Percentiles rank a stretch among this genome's conserved stretches.
These are phyloP conservation scores for Rhododendron ferrugineum DNA, from an alignment of 148 eudicot genomes.

Conservation along the genomic window DNA sequence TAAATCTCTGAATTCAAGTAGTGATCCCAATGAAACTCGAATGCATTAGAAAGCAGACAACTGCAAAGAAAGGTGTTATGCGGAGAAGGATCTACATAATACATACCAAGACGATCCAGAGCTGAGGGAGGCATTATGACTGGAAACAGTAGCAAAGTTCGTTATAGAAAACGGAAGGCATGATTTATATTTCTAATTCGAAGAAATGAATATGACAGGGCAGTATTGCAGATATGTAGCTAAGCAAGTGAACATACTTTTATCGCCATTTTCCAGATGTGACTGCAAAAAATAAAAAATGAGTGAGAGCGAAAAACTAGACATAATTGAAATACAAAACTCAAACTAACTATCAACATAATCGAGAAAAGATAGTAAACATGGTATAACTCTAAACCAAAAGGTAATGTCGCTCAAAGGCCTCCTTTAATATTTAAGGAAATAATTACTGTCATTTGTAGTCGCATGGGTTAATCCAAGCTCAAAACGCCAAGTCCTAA, in stretches of 20 bases:
- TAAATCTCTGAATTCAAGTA: not conserved
- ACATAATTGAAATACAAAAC: not conserved
- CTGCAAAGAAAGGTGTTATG: not conserved
- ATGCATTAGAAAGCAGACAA: not conserved
- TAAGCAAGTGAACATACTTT: slow-evolving; percentile 13
- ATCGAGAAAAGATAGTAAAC: not conserved
- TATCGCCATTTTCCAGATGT: slow-evolving; percentile 22
- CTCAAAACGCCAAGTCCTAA: not conserved
- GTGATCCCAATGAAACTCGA: not conserved
- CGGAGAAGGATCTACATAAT: not conserved
- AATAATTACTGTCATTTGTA: not conserved
- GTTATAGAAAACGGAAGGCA: not conserved
- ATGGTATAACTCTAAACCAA: not conserved
- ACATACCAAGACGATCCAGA: slow-evolving; percentile 24
- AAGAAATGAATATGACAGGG: not conserved
- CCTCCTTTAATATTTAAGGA: not conserved
- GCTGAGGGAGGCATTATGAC: slow-evolving; percentile 32
- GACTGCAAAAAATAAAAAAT: slow-evolving; percentile 9
- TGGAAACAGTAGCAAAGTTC: slow-evolving; percentile 1
- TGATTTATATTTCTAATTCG: not conserved
- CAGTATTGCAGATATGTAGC: not conserved
- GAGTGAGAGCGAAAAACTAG: not conserved
- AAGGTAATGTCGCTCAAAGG: not conserved
- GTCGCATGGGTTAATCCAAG: not conserved
- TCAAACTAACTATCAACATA: not conserved